Evolutionary conservation across 2,329 filamentous ascomycete species (phyloP).

Genomic region (Fusarium coffeatum): DNA sequence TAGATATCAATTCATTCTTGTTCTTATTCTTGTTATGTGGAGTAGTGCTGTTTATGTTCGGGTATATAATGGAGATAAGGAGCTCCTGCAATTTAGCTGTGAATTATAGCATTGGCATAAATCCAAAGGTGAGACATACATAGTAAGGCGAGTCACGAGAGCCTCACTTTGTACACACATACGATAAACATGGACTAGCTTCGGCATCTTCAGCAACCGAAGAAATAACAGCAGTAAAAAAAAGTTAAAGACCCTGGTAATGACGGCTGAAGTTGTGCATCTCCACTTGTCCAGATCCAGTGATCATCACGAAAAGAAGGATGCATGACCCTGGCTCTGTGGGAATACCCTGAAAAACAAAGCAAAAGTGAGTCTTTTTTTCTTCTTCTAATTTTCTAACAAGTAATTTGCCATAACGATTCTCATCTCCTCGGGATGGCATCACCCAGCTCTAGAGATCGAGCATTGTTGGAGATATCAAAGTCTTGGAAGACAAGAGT

Average conservation of each 20-base stretch:
- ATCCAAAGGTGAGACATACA: neutral
- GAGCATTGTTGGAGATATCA: neutral
- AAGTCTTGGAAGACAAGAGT: neutral
- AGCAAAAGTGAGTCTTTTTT: constrained; percentile 4
- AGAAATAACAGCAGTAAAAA: constrained; percentile 1
- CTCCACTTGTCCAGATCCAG: constrained; percentile 13
- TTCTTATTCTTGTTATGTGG: neutral
- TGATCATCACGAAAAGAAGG: constrained; percentile 25
- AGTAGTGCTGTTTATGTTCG: neutral
- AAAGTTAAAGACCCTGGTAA: constrained; percentile 8
- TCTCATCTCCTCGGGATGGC: neutral
- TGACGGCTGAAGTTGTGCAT: constrained; percentile 5
- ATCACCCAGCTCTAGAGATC: neutral
- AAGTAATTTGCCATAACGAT: neutral
- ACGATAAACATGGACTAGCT: constrained; percentile 18
- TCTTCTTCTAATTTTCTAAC: neutral
- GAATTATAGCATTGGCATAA: neutral
- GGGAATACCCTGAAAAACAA: constrained; percentile 9
- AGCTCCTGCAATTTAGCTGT: neutral
- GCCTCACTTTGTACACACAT: constrained; percentile 2
- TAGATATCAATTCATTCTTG: neutral
- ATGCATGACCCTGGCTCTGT: constrained; percentile 16
- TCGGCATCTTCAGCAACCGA: constrained; percentile 13
- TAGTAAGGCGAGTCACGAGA: neutral
- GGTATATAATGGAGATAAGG: neutral